Evolutionary conservation across 306 rosid species (phyloP).

Genomic region (Quercus engelmannii): DNA sequence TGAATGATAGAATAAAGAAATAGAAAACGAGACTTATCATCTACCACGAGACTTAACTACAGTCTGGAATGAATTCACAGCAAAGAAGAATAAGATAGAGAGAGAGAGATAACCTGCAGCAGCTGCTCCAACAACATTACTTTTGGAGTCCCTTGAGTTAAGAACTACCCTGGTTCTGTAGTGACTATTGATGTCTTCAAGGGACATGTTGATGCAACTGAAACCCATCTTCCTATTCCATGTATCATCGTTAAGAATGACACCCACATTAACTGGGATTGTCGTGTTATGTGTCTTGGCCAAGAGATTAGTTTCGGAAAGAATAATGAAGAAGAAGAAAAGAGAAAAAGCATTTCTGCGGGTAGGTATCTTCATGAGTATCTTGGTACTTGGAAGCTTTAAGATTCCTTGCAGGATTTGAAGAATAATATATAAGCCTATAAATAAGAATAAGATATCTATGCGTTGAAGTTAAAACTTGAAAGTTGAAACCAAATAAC

Average conservation of each 20-base stretch:
- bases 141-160: constrained; percentile 1
- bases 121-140: constrained; percentile 19
- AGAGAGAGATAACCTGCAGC: constrained; percentile 10
- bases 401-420: too few species aligned
- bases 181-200: constrained; percentile 14
- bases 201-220: constrained; percentile 37
- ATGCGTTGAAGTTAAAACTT: too few species aligned
- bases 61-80: too few species aligned
- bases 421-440: too few species aligned
- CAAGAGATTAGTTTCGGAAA: background rate
- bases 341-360: background rate
- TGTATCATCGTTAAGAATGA: constrained; percentile 10
- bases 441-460: too few species aligned
- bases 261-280: constrained; percentile 24
- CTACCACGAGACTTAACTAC: too few species aligned
- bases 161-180: constrained; percentile 29
- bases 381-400: background rate
- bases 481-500: too few species aligned
- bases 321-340: background rate
- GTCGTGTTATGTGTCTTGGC: constrained; percentile 3
- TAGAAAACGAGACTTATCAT: too few species aligned
- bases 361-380: background rate
- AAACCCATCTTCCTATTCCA: constrained; percentile 23
- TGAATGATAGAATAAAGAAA: too few species aligned
- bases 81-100: too few species aligned